These are phyloP conservation scores for Amphicarpaea edgeworthii DNA, from an alignment of 306 rosid genomes.

Conservation along the genomic window DNA sequence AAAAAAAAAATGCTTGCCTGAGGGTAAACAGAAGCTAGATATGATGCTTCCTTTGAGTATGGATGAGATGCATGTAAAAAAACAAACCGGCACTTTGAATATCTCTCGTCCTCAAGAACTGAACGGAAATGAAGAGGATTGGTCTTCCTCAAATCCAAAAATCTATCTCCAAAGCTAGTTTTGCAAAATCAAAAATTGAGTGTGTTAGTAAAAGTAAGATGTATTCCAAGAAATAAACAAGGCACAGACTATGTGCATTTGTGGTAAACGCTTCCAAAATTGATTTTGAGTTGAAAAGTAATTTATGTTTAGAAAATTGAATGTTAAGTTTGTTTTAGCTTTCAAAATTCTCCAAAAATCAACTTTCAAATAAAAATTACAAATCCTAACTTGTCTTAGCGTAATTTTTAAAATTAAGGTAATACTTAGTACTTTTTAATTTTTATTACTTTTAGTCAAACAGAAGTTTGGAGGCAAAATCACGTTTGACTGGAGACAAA, in stretches of 20 bases:
- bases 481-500: background rate
- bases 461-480: background rate
- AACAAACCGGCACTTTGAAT: conserved; percentile 72
- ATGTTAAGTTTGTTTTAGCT: too few relatives aligned
- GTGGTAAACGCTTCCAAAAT: background rate
- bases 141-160: conserved; percentile 81
- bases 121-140: conserved; percentile 89
- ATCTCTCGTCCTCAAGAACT: conserved; percentile 90
- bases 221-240: background rate
- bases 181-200: conserved; percentile 32
- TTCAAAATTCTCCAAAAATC: too few relatives aligned
- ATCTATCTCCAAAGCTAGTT: conserved; percentile 90
- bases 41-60: conserved; percentile 92
- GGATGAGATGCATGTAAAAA: conserved; percentile 91
- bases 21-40: conserved; percentile 82
- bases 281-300: background rate
- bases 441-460: background rate
- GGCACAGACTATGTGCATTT: background rate
- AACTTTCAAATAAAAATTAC: too few relatives aligned
- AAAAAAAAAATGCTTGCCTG: conserved; percentile 66
- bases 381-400: too few relatives aligned
- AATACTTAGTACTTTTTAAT: background rate
- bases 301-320: background rate
- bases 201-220: conserved; percentile 10
- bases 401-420: background rate